Percentiles rank a stretch among this genome's conserved stretches.
Evolutionary conservation across 2,329 filamentous ascomycete genomes (phyloP).

Genomic region (Pyrenophora seminiperda): DNA sequence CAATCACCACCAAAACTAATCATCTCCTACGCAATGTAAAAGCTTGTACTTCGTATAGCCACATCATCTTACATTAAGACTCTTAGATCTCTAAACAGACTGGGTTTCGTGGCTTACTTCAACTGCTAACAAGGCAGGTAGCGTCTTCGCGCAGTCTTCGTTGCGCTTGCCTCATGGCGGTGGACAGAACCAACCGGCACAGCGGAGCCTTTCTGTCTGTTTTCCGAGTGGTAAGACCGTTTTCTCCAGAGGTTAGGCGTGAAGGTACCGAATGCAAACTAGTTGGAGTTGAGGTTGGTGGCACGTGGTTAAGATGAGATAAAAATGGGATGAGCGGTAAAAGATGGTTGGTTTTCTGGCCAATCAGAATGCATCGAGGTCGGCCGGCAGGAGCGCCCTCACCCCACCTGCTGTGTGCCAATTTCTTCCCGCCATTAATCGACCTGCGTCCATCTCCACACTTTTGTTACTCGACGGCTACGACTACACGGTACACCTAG

Average conservation of each 20-base stretch:
- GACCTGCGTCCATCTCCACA: conserved; percentile 7
- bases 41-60: conserved; percentile 20
- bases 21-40: conserved; percentile 6
- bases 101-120: conserved; percentile 15
- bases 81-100: conserved; percentile 6
- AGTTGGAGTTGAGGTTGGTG: conserved; percentile 19
- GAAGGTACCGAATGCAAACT: conserved; percentile 11
- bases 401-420: background rate
- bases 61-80: conserved; percentile 8
- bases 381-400: conserved; percentile 8
- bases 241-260: conserved; percentile 19
- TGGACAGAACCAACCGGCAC: conserved; percentile 12
- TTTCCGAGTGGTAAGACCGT: conserved; percentile 14
- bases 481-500: conserved; percentile 7
- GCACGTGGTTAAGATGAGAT: conserved; percentile 32
- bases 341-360: conserved; percentile 9
- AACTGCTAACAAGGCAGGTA: conserved; percentile 29
- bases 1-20: conserved; percentile 11
- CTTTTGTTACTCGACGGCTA: conserved; percentile 21
- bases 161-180: conserved; percentile 6
- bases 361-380: conserved; percentile 20
- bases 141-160: background rate
- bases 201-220: conserved; percentile 9
- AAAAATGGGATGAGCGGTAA: conserved; percentile 32
- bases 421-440: conserved; percentile 19